Evolutionary conservation across 176 grass and related monocot species (phyloP), one percentile per base, ranked within the genome.

Genomic region (Cocos nucifera): DNA sequence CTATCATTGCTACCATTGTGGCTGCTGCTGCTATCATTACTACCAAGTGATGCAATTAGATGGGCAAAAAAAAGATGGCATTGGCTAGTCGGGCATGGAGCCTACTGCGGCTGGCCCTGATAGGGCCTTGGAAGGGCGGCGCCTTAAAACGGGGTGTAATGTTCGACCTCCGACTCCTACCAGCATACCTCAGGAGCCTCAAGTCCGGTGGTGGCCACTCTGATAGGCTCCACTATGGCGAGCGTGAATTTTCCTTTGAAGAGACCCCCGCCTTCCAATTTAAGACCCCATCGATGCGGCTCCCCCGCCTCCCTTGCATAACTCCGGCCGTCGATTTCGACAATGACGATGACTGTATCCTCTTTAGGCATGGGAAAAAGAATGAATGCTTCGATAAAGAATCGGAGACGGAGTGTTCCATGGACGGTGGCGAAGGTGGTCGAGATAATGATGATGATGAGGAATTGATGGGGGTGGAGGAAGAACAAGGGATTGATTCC

Each of bases 221-320:
- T 27, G 63, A 76, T 54, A 52, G 69, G 3, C 76, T 87, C 59
- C 75, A 44, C 10, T 39, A 35, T 60, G 83, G 80, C 22, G 85
- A 95, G 71, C 78, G 83, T 18, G 78, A 97, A 76, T 90, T 73
- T 78, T 97, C 92, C 50, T 85, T 97, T 62, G 81, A 97, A 10
- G 92, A 97, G 57, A 97, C 87, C 3, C 92, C 87, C 0, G 50
- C 48, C 19, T 90, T 97, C 80, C 78, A 67, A 7, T 82, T 96
- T 75, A 85, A 89, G 8, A 73, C 75, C 0, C 78, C 80, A 6
- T 85, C 87, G 5, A 29, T 62, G 63, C 71, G 78, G 54, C 35
- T 87, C 10, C 78, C 74, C 10, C 72, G 87, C 62, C 75, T 89
- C 53, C 83, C 87, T 65, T 91, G 86, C 75, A 88, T 91, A 71